These are phyloP conservation scores for Onygena corvina DNA, from an alignment of 2,329 filamentous ascomycete species.

Conservation along the genomic window DNA sequence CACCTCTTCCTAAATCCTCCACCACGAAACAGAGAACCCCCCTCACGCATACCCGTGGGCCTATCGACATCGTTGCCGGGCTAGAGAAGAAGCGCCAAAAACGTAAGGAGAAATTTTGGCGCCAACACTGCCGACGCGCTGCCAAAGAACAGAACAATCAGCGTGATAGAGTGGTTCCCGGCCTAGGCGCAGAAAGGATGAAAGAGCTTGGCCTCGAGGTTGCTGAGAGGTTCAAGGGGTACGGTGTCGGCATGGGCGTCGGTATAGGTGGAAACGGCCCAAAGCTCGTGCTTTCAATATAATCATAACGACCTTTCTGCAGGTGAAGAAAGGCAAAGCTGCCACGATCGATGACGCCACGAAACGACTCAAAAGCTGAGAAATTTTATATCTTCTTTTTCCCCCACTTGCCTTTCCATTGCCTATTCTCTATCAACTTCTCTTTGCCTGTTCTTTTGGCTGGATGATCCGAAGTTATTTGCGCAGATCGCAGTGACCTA, in stretches of 20 bases:
- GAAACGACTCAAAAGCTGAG: slow-evolving; percentile 3
- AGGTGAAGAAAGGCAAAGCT: too few relatives aligned
- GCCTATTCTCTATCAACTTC: not conserved
- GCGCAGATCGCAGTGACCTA: slow-evolving; percentile 4
- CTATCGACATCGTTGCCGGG: slow-evolving; percentile 94
- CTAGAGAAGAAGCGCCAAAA: slow-evolving; percentile 88
- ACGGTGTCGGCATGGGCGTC: slow-evolving; percentile 39
- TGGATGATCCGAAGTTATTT: slow-evolving; percentile 2
- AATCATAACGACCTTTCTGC: not conserved
- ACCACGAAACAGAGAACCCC: slow-evolving; percentile 16
- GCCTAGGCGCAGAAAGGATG: slow-evolving; percentile 88
- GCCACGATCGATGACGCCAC: not conserved
- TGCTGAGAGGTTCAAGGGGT: slow-evolving; percentile 67
- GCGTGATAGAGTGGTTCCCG: slow-evolving; percentile 53
- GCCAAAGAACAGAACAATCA: slow-evolving; percentile 55
- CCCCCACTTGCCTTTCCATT: not conserved
- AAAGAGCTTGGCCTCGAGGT: slow-evolving; percentile 78
- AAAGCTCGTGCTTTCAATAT: slow-evolving; percentile 57
- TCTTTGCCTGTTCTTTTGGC: not conserved
- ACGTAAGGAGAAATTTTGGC: slow-evolving; percentile 81
- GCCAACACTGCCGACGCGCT: slow-evolving; percentile 76
- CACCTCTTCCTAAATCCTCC: slow-evolving; percentile 14
- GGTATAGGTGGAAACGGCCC: not conserved
- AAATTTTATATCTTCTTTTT: slow-evolving; percentile 6
- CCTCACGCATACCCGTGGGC: slow-evolving; percentile 67